phyloP scores from a whole-genome alignment of 805 yeast genomes.

The Lipomyces kockii region DNA sequence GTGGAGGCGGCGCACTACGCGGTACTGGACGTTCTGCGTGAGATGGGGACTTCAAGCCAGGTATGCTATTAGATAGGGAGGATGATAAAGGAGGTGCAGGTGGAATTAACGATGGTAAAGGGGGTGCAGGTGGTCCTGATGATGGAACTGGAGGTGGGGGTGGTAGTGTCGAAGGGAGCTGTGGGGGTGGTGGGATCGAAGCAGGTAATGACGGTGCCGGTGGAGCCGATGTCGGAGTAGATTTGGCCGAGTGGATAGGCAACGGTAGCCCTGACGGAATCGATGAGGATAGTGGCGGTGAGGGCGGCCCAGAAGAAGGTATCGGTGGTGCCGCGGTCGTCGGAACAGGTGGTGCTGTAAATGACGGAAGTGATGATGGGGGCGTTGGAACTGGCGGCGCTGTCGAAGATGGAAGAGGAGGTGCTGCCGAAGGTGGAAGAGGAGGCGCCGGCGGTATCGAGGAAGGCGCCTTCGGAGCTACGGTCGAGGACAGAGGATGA shows the following conservation, averaged over 20 bases:
- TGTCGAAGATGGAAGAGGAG: constrained; percentile 33
- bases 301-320: constrained; percentile 6
- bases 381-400: constrained; percentile 41
- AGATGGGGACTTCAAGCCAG: not conserved
- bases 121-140: not conserved
- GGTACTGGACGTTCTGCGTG: constrained; percentile 21
- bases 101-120: not conserved
- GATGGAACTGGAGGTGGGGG: constrained; percentile 32
- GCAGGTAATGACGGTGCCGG: constrained; percentile 10
- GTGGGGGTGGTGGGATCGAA: constrained; percentile 11
- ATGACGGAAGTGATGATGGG: constrained; percentile 23
- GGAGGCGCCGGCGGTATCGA: constrained; percentile 39
- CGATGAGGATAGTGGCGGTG: constrained; percentile 29
- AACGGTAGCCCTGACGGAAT: constrained; percentile 34
- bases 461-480: constrained; percentile 38
- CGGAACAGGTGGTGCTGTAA: constrained; percentile 36
- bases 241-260: constrained; percentile 18
- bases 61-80: constrained; percentile 27
- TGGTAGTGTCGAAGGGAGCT: constrained; percentile 36
- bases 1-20: constrained; percentile 39
- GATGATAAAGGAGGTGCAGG: constrained; percentile 18
- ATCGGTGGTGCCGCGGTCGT: constrained; percentile 40
- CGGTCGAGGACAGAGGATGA: constrained; percentile 38
- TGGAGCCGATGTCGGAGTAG: constrained; percentile 6
- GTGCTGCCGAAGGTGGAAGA: constrained; percentile 26